phyloP scores from a whole-genome alignment of 345 rosid species.

The Syzygium jambos region DNA sequence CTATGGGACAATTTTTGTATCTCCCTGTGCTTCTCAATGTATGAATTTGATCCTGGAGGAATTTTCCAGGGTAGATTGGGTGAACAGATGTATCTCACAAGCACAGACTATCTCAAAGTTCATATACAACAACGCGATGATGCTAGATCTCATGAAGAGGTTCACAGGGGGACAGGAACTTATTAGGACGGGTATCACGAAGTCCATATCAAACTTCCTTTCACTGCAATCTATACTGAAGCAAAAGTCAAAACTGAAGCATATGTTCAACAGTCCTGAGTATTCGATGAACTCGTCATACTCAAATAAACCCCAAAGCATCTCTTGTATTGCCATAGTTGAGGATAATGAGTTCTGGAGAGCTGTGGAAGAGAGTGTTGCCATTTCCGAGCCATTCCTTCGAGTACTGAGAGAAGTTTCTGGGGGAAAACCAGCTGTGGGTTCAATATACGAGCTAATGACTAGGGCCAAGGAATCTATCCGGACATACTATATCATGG shows the following conservation, averaged over 20 bases:
- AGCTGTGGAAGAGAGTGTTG: conserved; percentile 76
- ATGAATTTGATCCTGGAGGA: conserved; percentile 72
- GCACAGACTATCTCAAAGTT: conserved; percentile 67
- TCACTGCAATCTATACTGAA: conserved; percentile 68
- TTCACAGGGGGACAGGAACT: conserved; percentile 66
- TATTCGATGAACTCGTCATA: conserved; percentile 41
- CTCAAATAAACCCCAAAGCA: conserved; percentile 54
- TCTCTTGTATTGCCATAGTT: conserved; percentile 38
- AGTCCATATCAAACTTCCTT: conserved; percentile 56
- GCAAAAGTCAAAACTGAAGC: conserved; percentile 64
- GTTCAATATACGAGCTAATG: conserved; percentile 79
- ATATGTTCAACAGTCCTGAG: conserved; percentile 67
- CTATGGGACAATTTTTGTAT: conserved; percentile 64
- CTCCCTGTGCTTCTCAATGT: conserved; percentile 89
- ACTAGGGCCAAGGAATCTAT: conserved; percentile 76
- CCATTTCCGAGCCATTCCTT: conserved; percentile 80
- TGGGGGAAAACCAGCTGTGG: conserved; percentile 69
- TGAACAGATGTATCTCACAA: conserved; percentile 59
- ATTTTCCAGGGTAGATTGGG: conserved; percentile 87
- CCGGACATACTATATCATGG: conserved; percentile 84
- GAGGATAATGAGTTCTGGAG: conserved; percentile 82
- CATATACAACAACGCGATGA: conserved; percentile 51
- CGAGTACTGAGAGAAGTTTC: conserved; percentile 79
- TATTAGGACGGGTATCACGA: conserved; percentile 67
- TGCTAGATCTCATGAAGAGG: conserved; percentile 76